Conservation (phyloP, 768 basidiomycete species). For the Tulasnella sp. region DNA sequence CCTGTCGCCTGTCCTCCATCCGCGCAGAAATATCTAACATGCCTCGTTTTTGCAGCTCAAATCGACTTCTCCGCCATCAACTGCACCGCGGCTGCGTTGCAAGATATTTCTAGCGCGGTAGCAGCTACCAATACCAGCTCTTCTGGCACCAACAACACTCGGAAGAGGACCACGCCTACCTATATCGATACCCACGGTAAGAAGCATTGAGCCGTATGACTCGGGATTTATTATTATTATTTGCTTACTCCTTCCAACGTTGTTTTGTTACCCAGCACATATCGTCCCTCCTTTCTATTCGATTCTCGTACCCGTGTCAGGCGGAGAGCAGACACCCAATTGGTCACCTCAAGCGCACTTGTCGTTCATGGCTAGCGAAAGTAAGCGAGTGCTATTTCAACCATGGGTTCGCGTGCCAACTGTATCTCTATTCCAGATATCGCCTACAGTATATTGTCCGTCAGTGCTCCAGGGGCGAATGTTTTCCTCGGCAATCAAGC, state of each 20-base stretch:
- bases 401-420: not conserved
- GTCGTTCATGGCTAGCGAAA: not conserved
- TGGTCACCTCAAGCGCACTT: not conserved
- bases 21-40: not conserved
- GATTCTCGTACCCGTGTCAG: conserved; percentile 7
- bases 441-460: not conserved
- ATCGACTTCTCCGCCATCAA: conserved; percentile 2
- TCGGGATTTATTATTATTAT: not conserved
- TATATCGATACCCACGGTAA: conserved; percentile 2
- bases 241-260: not conserved
- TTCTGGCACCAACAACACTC: not conserved
- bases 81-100: not conserved
- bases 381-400: not conserved
- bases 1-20: not conserved
- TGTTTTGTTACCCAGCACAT: conserved; percentile 4
- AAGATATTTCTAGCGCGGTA: not conserved
- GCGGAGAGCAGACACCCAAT: conserved; percentile 1
- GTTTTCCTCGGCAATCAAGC: conserved; percentile 1
- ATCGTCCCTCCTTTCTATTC: conserved; percentile 3
- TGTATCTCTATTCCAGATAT: not conserved
- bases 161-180: not conserved
- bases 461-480: not conserved
- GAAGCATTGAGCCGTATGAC: not conserved
- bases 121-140: not conserved
- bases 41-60: not conserved